A percentile compares a stretch with the other conserved stretches of the same genome.
Evolutionary conservation across 345 rosid species (phyloP).

Genomic region (Eucalyptus erythrocorys): DNA sequence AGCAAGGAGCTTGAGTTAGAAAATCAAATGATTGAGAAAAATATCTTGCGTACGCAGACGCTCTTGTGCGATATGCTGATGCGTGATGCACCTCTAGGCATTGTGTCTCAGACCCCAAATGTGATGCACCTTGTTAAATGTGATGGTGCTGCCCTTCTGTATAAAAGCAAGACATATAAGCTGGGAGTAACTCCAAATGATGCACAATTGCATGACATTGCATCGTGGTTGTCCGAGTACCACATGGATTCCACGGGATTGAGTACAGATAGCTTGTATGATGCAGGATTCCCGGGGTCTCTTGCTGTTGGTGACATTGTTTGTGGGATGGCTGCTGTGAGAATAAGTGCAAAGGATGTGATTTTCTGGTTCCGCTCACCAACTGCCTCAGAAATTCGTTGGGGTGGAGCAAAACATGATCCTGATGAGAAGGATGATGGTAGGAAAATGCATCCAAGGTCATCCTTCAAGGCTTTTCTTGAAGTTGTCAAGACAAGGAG

Average conservation of each 20-base stretch:
- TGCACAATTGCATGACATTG: constrained; percentile 53
- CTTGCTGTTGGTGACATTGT: constrained; percentile 53
- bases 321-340: constrained; percentile 99
- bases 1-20: constrained; percentile 81
- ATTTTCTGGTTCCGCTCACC: constrained; percentile 94
- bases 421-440: constrained; percentile 67
- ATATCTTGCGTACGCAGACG: constrained; percentile 82
- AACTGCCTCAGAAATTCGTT: constrained; percentile 72
- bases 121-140: constrained; percentile 90
- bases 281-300: constrained; percentile 84
- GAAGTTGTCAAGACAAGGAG: constrained; percentile 84
- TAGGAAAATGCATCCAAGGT: constrained; percentile 91
- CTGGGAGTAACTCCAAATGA: constrained; percentile 73
- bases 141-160: constrained; percentile 85
- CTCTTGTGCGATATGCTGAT: constrained; percentile 90
- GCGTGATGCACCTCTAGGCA: constrained; percentile 93
- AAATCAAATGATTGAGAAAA: constrained; percentile 79
- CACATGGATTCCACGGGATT: constrained; percentile 92
- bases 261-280: constrained; percentile 87
- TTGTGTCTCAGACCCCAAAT: constrained; percentile 78
- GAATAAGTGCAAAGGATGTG: constrained; percentile 58
- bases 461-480: constrained; percentile 92
- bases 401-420: constrained; percentile 98
- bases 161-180: constrained; percentile 59
- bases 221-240: constrained; percentile 60